Base-by-base conservation (phyloP, 2,329 filamentous ascomycete species). In the Stagonosporopsis rhizophila region DNA sequence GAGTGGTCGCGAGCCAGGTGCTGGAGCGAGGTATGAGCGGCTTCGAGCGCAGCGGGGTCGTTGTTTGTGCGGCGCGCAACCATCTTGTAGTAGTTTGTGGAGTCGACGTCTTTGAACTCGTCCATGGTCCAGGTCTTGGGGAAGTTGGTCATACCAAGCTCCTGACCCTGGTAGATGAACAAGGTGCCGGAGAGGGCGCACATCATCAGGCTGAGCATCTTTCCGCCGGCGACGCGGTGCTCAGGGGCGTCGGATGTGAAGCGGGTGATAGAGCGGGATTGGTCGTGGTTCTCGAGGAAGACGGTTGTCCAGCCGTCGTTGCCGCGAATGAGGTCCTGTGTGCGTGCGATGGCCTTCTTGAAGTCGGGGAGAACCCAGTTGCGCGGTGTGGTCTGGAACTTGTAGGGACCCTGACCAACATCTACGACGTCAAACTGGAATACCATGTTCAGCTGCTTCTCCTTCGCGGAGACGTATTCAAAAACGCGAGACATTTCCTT, bases 381-480 rank as follows among this genome's bases (percentile, higher is more conserved):
- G 6, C 64, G 63, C 19, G 71, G 70, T 17, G 70, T 74, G 22
- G 71, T 70, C 54, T 75, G 70, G 63, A 71, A 75, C 42, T 73
- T 74, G 56, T 74, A 72, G 15, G 72, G 73, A 4, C 72, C 72
- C 54, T 73, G 71, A 30, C 71, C 72, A 12, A 74, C 64, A 39
- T 75, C 71, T 20, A 74, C 71, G 14, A 81, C 70, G 41, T 80
- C 79, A n/a, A 75, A 75, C 64, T 75, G 72, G 50, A 90, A 90
- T 1, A 89, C 85, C 88, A 90, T 90, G 68, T 86, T 83, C 44
- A 90, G 75, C 71, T 89, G 83, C 56, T 82, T 81, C 52, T 84
- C 82, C 25, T 80, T 74, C 0, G 84, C 81, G 3, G 82, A 81
- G 14, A 89, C 85, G 60, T 88, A 89, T 17, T 79, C 69, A 7